These are phyloP conservation scores for Cystobasidium ongulense DNA, from an alignment of 768 basidiomycete species.

Conservation along the genomic window DNA sequence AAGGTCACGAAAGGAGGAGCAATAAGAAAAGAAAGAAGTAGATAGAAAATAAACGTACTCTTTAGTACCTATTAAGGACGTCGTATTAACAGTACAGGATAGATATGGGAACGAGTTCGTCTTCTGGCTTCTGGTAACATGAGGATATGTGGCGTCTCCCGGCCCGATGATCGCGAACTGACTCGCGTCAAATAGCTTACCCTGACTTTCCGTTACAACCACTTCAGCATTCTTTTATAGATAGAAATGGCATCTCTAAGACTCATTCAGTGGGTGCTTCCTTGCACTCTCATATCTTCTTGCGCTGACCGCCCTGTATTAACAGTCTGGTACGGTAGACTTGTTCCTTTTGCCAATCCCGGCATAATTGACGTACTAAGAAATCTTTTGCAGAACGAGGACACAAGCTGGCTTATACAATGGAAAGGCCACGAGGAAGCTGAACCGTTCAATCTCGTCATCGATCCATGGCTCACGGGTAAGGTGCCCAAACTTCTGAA, in stretches of 20 bases:
- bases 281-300: neutral
- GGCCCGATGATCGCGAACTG: too few relatives aligned
- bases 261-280: neutral
- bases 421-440: neutral
- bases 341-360: too few relatives aligned
- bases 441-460: slow-evolving; percentile 14
- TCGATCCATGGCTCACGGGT: slow-evolving; percentile 25
- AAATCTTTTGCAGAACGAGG: slow-evolving; percentile 16
- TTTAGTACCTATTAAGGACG: too few relatives aligned
- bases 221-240: neutral
- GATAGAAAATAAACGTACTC: too few relatives aligned
- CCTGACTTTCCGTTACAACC: neutral
- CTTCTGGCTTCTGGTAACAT: too few relatives aligned
- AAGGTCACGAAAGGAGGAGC: neutral
- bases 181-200: neutral
- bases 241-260: neutral
- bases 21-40: neutral
- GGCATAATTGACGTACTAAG: too few relatives aligned
- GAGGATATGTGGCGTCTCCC: too few relatives aligned
- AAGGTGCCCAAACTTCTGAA: neutral
- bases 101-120: too few relatives aligned
- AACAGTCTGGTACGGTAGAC: slow-evolving; percentile 3
- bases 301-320: neutral
- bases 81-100: too few relatives aligned
- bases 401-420: slow-evolving; percentile 23